phyloP scores from a whole-genome alignment of 1,284 basidiomycete genomes.

The Ceratobasidium sp. region DNA sequence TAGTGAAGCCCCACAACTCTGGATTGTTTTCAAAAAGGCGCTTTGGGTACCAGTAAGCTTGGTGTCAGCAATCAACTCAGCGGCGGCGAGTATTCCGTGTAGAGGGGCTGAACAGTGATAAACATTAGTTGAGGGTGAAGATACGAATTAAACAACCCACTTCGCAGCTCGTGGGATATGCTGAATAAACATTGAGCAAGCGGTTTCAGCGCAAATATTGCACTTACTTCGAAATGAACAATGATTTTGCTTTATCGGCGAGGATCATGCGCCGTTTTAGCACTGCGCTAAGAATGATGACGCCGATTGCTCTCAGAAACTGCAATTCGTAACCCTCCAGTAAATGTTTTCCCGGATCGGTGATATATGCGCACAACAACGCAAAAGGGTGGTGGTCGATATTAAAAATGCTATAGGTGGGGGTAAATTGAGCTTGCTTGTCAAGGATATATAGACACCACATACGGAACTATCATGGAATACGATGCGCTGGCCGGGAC shows the following conservation, averaged over 20 bases:
- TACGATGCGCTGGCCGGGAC: slow-evolving; percentile 86
- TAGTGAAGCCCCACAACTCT: slow-evolving; percentile 87
- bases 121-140: background rate
- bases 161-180: slow-evolving; percentile 92
- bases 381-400: slow-evolving; percentile 91
- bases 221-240: slow-evolving; percentile 89
- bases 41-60: slow-evolving; percentile 83
- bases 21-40: slow-evolving; percentile 90
- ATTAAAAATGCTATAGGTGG: slow-evolving; percentile 90
- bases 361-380: slow-evolving; percentile 89
- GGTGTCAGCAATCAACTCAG: slow-evolving; percentile 89
- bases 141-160: slow-evolving; percentile 22
- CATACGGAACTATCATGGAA: slow-evolving; percentile 74
- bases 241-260: slow-evolving; percentile 92
- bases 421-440: slow-evolving; percentile 5
- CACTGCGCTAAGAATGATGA: slow-evolving; percentile 94
- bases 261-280: slow-evolving; percentile 93
- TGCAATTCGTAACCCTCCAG: slow-evolving; percentile 94
- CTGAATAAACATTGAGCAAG: slow-evolving; percentile 59
- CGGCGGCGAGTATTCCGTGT: slow-evolving; percentile 92
- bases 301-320: slow-evolving; percentile 91
- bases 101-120: slow-evolving; percentile 70
- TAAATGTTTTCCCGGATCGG: slow-evolving; percentile 82
- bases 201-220: slow-evolving; percentile 47
- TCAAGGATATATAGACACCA: background rate